Evolutionary conservation across 2,329 filamentous ascomycete species (phyloP).

Genomic region (Beauveria medogensis): DNA sequence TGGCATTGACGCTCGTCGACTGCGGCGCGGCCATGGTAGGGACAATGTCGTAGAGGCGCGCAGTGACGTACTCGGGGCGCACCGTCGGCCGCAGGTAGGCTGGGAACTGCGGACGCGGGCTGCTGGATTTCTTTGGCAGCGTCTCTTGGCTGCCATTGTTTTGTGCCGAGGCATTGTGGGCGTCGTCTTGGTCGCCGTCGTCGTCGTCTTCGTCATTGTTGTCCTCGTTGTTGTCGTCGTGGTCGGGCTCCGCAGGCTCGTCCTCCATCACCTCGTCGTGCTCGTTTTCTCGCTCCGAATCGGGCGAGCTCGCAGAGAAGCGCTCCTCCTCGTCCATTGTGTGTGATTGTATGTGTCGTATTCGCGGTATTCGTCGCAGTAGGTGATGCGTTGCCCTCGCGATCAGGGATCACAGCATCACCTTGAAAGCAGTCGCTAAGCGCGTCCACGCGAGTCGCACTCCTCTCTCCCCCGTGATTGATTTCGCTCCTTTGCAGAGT

Average conservation of each 20-base stretch:
- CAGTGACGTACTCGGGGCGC: constrained; percentile 71
- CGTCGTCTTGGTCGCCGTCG: constrained; percentile 28
- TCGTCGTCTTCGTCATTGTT: constrained; percentile 28
- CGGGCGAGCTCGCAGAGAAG: constrained; percentile 23
- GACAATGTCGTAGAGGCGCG: constrained; percentile 83
- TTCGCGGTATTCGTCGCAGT: background rate
- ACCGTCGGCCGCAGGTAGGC: constrained; percentile 46
- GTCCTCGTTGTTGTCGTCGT: constrained; percentile 30
- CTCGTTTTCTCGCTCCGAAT: constrained; percentile 26
- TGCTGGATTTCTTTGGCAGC: constrained; percentile 21
- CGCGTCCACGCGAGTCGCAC: background rate
- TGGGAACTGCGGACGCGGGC: constrained; percentile 18
- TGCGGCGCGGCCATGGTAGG: constrained; percentile 96
- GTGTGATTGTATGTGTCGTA: background rate
- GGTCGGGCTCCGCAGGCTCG: constrained; percentile 22
- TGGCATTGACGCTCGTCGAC: constrained; percentile 88
- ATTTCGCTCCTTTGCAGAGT: background rate
- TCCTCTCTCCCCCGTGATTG: background rate
- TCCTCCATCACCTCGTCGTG: constrained; percentile 11
- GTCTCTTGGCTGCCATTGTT: constrained; percentile 15
- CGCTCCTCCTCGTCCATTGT: constrained; percentile 27
- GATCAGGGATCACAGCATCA: background rate
- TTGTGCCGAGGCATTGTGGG: constrained; percentile 25
- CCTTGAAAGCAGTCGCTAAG: background rate
- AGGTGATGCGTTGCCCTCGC: background rate